Conservation (phyloP, 768 basidiomycete genomes). For the Epithele typhae region DNA sequence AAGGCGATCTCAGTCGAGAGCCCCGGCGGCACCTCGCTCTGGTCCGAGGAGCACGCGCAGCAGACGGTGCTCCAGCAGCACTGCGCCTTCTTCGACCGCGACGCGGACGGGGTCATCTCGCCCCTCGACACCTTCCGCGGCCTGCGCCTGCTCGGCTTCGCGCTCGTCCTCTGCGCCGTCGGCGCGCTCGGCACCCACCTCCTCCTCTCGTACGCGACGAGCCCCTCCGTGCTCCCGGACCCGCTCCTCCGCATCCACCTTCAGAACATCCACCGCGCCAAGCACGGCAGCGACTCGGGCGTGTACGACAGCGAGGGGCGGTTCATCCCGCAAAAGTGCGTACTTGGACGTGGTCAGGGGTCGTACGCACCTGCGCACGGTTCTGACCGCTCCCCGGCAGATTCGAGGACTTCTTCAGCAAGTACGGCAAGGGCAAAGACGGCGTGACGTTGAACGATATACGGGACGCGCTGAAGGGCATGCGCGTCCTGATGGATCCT, state of each 20-base stretch:
- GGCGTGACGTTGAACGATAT: conserved; percentile 26
- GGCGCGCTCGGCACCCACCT: conserved; percentile 32
- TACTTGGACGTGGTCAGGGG: not conserved
- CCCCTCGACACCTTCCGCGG: conserved; percentile 39
- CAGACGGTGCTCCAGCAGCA: conserved; percentile 40
- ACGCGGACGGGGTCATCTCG: conserved; percentile 41
- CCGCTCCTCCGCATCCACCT: conserved; percentile 38
- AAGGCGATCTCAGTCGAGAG: conserved; percentile 8
- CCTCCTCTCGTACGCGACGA: conserved; percentile 31
- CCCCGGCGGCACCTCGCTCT: conserved; percentile 18
- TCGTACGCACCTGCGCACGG: not conserved
- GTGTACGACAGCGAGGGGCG: conserved; percentile 37
- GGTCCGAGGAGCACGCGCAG: conserved; percentile 13
- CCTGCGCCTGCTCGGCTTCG: conserved; percentile 39
- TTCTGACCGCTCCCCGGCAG: not conserved
- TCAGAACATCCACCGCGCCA: conserved; percentile 30
- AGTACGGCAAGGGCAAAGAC: conserved; percentile 26
- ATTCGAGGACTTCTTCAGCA: conserved; percentile 42
- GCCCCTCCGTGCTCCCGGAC: conserved; percentile 32
- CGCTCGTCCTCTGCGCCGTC: conserved; percentile 31
- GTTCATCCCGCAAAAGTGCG: conserved; percentile 32
- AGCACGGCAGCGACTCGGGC: conserved; percentile 44
- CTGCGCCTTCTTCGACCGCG: conserved; percentile 36
- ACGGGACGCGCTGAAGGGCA: conserved; percentile 30
- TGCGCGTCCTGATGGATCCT: conserved; percentile 32